Base-by-base conservation (phyloP, 192 early-diverging fungal species). In the Umbelopsis sp. region DNA sequence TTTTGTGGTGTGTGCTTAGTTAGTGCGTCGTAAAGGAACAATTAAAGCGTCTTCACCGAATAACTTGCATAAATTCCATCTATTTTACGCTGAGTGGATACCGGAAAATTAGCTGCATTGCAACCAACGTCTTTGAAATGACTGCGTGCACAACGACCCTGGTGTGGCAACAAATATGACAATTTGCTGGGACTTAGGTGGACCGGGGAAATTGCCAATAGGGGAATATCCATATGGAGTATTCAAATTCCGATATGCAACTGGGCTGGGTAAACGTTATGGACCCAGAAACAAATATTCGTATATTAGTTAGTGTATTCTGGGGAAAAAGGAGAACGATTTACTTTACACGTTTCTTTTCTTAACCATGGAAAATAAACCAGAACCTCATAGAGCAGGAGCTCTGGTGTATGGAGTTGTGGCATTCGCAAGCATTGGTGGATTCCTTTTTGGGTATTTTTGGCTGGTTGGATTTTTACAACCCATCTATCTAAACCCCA, bases 371-470 rank as follows among this genome's bases (percentile, higher is more conserved):
- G 56, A 62, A 36, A 34, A 7, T 62, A 62, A 62, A 62, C 26
- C 14, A 12, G 56, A 32, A 62, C 29, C 26, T 29, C 56, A 62
- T 32, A 62, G 56, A 62, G 56, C 56, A 20, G 56, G 56, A 4
- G 12, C 29, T 12, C 17, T 62, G 14, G 56, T 62, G 14, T 62
- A 66, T 86, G 34, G 56, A 11, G 56, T 62, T 26, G 56, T 32
- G 24, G 56, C 56, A 2, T 62, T 62, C 31, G 82, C 85, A 9
- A 76, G 82, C 49, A 65, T 87, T 56, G 85, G 83, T 41, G 87
- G 85, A 8, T 77, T 87, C 41, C 74, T 87, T 16, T 89, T 88
- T 50, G 89, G 89, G 56, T 62, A 62, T 62, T 11, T n/a, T 34
- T 36, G 20, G 8, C 31, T 62, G 1, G 21, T 53, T 3, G n/a